Percentiles rank a stretch among this genome's conserved stretches.
phyloP scores from a whole-genome alignment of 192 early-diverging fungal genomes.

The Phlyctochytrium planicorne region DNA sequence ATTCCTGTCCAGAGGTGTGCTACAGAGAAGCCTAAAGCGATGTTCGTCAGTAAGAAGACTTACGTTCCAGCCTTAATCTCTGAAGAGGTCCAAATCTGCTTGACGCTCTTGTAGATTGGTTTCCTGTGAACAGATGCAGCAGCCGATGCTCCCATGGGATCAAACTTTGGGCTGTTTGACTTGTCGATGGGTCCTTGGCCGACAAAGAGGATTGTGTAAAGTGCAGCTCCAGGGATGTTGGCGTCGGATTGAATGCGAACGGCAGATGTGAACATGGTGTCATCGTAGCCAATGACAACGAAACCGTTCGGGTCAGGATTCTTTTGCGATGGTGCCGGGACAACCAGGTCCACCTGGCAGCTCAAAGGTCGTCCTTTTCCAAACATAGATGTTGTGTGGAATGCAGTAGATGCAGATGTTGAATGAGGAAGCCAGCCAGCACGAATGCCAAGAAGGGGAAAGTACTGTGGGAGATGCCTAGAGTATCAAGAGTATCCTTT shows the following conservation, averaged over 20 bases:
- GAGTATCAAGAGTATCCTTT: not conserved
- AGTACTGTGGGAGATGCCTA: not conserved
- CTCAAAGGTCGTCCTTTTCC: not conserved
- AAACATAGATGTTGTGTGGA: too few species aligned
- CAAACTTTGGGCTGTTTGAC: not conserved
- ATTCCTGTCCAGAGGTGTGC: too few species aligned
- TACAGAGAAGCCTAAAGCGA: too few species aligned
- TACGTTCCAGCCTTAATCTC: too few species aligned
- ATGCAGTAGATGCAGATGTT: not conserved
- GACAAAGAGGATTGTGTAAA: not conserved
- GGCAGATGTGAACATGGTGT: not conserved
- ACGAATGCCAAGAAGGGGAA: not conserved
- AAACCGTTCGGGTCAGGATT: not conserved
- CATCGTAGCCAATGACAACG: not conserved
- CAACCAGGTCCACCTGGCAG: not conserved
- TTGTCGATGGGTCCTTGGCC: not conserved
- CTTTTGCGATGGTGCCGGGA: not conserved
- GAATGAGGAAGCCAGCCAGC: too few species aligned
- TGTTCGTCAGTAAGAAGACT: too few species aligned
- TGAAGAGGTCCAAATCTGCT: not conserved
- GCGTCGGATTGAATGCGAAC: not conserved
- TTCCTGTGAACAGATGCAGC: not conserved
- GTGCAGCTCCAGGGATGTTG: not conserved
- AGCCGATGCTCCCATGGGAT: not conserved
- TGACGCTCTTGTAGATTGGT: not conserved